Evolutionary conservation across 2,329 filamentous ascomycete species (phyloP).

Genomic region (Akanthomyces lecanii): DNA sequence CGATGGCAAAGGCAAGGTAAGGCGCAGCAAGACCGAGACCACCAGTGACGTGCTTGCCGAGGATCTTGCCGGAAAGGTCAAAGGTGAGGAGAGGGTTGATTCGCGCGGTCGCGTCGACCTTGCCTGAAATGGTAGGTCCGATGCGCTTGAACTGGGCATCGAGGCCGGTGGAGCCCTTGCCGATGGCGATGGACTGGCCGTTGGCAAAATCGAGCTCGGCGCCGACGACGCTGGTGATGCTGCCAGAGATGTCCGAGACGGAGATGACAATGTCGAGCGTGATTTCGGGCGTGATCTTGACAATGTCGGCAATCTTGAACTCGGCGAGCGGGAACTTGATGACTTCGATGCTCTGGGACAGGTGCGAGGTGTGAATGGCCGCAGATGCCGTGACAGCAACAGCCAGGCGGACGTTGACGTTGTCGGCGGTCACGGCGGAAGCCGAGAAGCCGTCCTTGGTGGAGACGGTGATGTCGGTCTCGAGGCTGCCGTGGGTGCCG

Average conservation of each 20-base stretch:
- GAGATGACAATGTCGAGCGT: slow-evolving; percentile 10
- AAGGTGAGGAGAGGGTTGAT: slow-evolving; percentile 15
- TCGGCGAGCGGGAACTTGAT: slow-evolving; percentile 7
- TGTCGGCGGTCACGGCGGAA: slow-evolving; percentile 14
- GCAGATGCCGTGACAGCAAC: slow-evolving; percentile 15
- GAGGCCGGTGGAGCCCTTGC: slow-evolving; percentile 16
- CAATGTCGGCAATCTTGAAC: slow-evolving; percentile 17
- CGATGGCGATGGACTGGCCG: slow-evolving; percentile 15
- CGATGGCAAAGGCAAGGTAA: slow-evolving; percentile 11
- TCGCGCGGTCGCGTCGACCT: slow-evolving; percentile 16
- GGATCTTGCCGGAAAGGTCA: slow-evolving; percentile 17
- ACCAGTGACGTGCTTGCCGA: slow-evolving; percentile 14
- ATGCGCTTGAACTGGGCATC: slow-evolving; percentile 15
- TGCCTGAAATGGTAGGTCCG: slow-evolving; percentile 15
- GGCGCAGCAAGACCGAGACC: slow-evolving; percentile 14
- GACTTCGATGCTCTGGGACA: slow-evolving; percentile 10
- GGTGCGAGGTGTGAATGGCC: slow-evolving; percentile 12
- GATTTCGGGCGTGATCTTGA: slow-evolving; percentile 16
- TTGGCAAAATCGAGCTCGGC: slow-evolving; percentile 16
- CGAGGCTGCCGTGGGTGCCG: slow-evolving; percentile 16
- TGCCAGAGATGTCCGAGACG: slow-evolving; percentile 15
- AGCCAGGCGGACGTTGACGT: slow-evolving; percentile 13
- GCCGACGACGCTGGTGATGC: slow-evolving; percentile 14
- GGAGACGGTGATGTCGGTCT: slow-evolving; percentile 15
- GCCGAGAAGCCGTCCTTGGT: slow-evolving; percentile 16